Conservation (phyloP, 176 grass and related monocot genomes). For the Chrysopogon serrulatus region DNA sequence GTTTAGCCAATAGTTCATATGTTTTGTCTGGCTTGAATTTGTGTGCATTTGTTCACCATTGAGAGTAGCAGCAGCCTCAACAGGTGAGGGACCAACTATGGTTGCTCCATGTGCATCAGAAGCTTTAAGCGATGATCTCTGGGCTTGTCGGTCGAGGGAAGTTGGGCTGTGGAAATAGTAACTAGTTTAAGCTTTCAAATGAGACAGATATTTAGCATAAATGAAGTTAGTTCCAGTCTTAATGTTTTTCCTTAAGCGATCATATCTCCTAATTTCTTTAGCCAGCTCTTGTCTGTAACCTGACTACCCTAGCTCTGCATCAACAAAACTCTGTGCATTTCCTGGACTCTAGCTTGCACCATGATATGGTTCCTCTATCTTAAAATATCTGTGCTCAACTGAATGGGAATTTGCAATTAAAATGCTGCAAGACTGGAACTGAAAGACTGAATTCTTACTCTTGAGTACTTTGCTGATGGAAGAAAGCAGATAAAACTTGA, state of each 20-base stretch:
- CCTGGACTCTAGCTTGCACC: neutral
- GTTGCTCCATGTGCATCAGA: neutral
- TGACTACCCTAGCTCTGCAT: neutral
- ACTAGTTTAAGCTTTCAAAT: neutral
- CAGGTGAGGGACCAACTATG: neutral
- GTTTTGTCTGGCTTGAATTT: neutral
- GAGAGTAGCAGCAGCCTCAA: neutral
- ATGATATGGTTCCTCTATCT: neutral
- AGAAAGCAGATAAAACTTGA: neutral
- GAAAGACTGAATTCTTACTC: neutral
- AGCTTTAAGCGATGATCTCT: neutral
- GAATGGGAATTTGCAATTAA: neutral
- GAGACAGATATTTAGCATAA: neutral
- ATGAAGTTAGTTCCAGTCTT: neutral
- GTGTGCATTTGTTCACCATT: neutral
- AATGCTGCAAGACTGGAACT: neutral
- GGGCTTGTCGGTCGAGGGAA: neutral
- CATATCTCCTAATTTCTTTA: no score
- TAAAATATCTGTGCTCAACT: neutral
- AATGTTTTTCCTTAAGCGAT: neutral
- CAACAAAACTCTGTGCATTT: neutral
- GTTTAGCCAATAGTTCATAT: neutral
- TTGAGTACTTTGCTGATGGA: neutral
- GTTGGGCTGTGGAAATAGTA: neutral
- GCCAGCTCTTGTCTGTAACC: neutral